Evolutionary conservation across 495 filamentous ascomycete genomes (phyloP), one percentile per base, ranked within the genome.

Genomic region (Penicillium paradoxum): DNA sequence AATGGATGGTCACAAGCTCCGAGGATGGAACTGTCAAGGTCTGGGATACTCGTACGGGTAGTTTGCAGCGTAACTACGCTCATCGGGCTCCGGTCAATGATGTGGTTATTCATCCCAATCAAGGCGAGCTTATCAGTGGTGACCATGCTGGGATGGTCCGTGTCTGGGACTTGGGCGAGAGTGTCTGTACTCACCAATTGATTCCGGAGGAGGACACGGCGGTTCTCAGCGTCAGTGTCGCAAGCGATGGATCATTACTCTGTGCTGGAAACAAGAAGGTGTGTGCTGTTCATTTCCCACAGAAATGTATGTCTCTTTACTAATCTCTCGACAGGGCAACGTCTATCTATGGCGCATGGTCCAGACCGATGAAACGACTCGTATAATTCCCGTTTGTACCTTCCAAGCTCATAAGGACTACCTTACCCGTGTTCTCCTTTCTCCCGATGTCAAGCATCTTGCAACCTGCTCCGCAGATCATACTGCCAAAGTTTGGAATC

Each of bases 1-100:
- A 97, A 72, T 98, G 93, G 93, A 97, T 98, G 91, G 92, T 97
- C n/a, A 98, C 93, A 4, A 93, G 89, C 70, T 95, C 89, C 33
- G 93, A 98, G 67, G 93, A 98, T 62, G 88, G 91, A 43, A 95
- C 91, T 7, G 92, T 98, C 56, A 97, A 97, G 77, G 95, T 98
- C 40, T 98, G 93, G 93, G 95, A 98, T 67, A 97, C 92, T 6
- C 80, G 95, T 21, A 87, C 79, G 6, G 95, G 90, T 18, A 86
- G 78, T 39, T 81, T 97, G 37, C 93, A 97, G 67, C 83, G 93
- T 17, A 96, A 92, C 71, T 98, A 98, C 66, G 82, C 78, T 49
- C 93, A 98, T 62, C 86, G 85, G 21, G 83, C 80, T 19, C 79
- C 95, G 0, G 93, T 95, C 37, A 98, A 96, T 66, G 93, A 98